A percentile compares a stretch with the other conserved stretches of the same genome.
phyloP scores from a whole-genome alignment of 805 yeast genomes.

The Metschnikowia henanensis region DNA sequence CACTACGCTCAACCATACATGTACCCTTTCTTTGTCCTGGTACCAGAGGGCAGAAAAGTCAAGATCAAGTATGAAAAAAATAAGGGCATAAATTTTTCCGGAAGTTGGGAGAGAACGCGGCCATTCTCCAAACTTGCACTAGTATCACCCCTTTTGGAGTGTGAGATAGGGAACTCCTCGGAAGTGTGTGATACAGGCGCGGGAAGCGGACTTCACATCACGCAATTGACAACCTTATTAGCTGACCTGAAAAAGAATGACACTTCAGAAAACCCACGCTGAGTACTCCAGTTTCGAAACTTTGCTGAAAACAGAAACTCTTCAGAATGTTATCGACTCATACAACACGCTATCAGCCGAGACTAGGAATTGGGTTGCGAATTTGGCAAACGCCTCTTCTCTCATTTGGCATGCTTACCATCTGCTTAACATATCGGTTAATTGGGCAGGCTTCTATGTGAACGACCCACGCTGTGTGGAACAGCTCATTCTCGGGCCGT shows the following conservation, averaged over 20 bases:
- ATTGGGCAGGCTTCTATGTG: slow-evolving; percentile 95
- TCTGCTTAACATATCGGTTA: slow-evolving; percentile 56
- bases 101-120: slow-evolving; percentile 14
- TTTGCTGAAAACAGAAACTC: slow-evolving; percentile 48
- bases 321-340: slow-evolving; percentile 57
- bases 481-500: slow-evolving; percentile 81
- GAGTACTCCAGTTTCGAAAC: slow-evolving; percentile 60
- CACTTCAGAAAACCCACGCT: slow-evolving; percentile 54
- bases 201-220: slow-evolving; percentile 4
- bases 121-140: slow-evolving; percentile 11
- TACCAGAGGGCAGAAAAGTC: slow-evolving; percentile 14
- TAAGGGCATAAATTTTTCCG: slow-evolving; percentile 7
- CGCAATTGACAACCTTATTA: slow-evolving; percentile 3
- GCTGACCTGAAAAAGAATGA: slow-evolving; percentile 4
- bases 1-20: slow-evolving; percentile 18
- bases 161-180: slow-evolving; percentile 13
- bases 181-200: slow-evolving; percentile 13
- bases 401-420: slow-evolving; percentile 86
- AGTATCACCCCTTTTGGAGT: slow-evolving; percentile 15
- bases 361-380: slow-evolving; percentile 84
- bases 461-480: slow-evolving; percentile 33
- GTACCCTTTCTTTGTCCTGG: slow-evolving; percentile 12
- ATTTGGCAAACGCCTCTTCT: slow-evolving; percentile 83
- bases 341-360: slow-evolving; percentile 64
- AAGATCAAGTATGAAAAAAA: slow-evolving; percentile 1